Evolutionary conservation across 2,329 filamentous ascomycete species (phyloP).

Genomic region (Arthrocladium fulminans): DNA sequence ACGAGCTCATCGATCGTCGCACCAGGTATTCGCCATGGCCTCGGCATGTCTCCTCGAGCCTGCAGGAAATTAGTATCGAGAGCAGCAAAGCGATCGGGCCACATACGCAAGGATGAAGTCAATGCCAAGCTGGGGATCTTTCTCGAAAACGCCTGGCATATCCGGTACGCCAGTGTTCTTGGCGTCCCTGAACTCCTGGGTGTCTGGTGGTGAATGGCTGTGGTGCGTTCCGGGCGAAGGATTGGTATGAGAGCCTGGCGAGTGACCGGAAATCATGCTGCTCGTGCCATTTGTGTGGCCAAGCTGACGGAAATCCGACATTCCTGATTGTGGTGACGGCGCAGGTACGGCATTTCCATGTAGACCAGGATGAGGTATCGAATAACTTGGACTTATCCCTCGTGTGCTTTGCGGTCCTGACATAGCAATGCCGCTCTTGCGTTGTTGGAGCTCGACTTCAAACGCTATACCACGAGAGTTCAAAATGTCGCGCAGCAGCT

Average conservation of each 20-base stretch:
- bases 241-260: conserved; percentile 13
- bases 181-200: conserved; percentile 15
- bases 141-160: conserved; percentile 35
- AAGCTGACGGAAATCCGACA: conserved; percentile 12
- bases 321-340: conserved; percentile 11
- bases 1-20: conserved; percentile 45
- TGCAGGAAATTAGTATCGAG: neutral
- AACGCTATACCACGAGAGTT: conserved; percentile 50
- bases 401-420: neutral
- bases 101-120: conserved; percentile 41
- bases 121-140: conserved; percentile 38
- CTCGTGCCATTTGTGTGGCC: conserved; percentile 14
- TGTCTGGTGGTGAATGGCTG: conserved; percentile 21
- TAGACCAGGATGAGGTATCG: conserved; percentile 1
- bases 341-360: conserved; percentile 2
- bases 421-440: conserved; percentile 18
- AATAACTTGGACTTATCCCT: conserved; percentile 2
- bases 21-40: conserved; percentile 76
- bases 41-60: conserved; percentile 78
- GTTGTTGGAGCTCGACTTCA: conserved; percentile 39
- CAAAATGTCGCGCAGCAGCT: conserved; percentile 57
- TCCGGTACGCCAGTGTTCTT: conserved; percentile 11
- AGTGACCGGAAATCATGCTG: conserved; percentile 17
- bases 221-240: conserved; percentile 14
- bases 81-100: neutral